phyloP scores from a whole-genome alignment of 805 yeast genomes.

The Yamadazyma endophytica region DNA sequence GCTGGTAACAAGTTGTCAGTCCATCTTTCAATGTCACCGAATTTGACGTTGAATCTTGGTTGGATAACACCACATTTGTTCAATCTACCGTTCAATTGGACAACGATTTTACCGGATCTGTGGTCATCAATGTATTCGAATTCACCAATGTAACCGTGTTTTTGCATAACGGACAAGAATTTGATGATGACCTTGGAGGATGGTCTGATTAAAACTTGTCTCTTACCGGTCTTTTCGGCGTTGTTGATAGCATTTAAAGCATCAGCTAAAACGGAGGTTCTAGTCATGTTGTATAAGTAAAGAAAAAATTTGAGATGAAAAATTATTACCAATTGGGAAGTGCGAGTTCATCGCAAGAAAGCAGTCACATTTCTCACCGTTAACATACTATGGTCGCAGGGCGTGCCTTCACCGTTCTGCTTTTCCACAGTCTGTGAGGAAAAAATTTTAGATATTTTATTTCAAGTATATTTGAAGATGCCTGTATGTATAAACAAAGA shows the following conservation, averaged over 20 bases:
- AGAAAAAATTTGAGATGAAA: too few species aligned
- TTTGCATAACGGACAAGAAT: constrained; percentile 95
- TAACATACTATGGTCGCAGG: too few species aligned
- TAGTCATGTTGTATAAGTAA: constrained; percentile 65
- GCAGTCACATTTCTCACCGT: too few species aligned
- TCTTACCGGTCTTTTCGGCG: constrained; percentile 99
- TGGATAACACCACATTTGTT: constrained; percentile 99
- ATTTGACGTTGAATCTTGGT: constrained; percentile 97
- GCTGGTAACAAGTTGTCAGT: constrained; percentile 97
- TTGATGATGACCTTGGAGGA: constrained; percentile 97
- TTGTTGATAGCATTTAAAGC: constrained; percentile 97
- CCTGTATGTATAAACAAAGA: constrained; percentile 33
- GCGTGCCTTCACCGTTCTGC: too few species aligned
- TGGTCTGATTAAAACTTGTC: constrained; percentile 98
- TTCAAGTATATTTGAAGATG: constrained; percentile 23
- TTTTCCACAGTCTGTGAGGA: too few species aligned
- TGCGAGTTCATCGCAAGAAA: constrained; percentile 3
- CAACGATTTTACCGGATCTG: constrained; percentile 97
- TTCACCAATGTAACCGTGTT: constrained; percentile 98
- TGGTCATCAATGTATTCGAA: constrained; percentile 98
- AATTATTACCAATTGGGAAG: too few species aligned
- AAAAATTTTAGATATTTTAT: too few species aligned
- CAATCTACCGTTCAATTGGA: constrained; percentile 95
- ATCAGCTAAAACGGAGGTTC: constrained; percentile 98
- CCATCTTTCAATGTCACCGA: constrained; percentile 96